Base-by-base conservation (phyloP, 345 rosid genomes). In the Pugionium cornutum region DNA sequence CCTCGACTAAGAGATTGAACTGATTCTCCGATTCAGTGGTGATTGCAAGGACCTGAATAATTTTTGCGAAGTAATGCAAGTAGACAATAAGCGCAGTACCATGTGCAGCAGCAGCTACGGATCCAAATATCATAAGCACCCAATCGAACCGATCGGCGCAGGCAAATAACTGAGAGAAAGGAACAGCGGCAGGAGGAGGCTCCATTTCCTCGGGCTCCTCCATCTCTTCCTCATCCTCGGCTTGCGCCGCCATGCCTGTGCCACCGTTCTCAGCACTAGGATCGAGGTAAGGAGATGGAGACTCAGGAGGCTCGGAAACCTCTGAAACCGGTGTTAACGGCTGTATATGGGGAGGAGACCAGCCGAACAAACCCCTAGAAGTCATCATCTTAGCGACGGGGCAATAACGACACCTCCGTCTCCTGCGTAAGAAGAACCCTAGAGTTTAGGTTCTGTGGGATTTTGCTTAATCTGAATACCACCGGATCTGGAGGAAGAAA, bases 221-320 rank as follows among this genome's bases (percentile, higher is more conserved):
- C 75, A 84, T 80, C 48, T 95, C 99, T 47, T 89, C 97, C 45
- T 84, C 96, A 11, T 78, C 92, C 57, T 87, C 96, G 33, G 68
- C 79, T 77, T 79, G 89, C 29, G 84, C 79, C 43, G 81, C 82
- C 9, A 80, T 83, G 0, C 86, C 84, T 0, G 79, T 73, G 1
- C 85, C 86, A 1, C 85, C 86, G 28, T 83, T 79, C 77, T 95
- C 99, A 5, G 86, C 91, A 27, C 75, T 79, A 18, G 77, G 59
- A 70, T 94, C 97, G 9, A 87, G 64, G 76, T 94, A 94, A 5
- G 99, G 99, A 3, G 97, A 94, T 2, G 99, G 99, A 6, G 96
- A 86, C 82, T 94, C 99, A 62, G 99, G 99, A 34, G 99, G 97
- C 85, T 91, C 99, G 11, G 99, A 95, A 4, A 95, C 97, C 82